phyloP scores from a whole-genome alignment of 352 stramenopile species.

The Saprolegnia parasitica region DNA sequence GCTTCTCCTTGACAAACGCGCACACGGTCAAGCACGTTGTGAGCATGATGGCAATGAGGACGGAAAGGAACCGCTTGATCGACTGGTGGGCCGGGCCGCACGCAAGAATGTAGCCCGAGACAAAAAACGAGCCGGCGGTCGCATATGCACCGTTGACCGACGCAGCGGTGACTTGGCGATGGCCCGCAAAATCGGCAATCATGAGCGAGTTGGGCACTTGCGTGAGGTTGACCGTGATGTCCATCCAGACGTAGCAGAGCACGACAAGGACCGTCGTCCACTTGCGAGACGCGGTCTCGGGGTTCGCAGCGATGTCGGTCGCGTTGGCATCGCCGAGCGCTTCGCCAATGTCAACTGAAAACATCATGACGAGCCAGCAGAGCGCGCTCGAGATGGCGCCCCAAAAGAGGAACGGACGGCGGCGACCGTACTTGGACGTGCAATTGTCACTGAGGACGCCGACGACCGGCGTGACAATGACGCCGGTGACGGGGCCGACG shows the following conservation, averaged over 20 bases:
- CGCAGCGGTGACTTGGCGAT: slow-evolving; percentile 55
- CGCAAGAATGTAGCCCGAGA: slow-evolving; percentile 65
- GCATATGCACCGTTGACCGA: slow-evolving; percentile 63
- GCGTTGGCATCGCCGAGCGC: slow-evolving; percentile 42
- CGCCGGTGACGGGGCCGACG: slow-evolving; percentile 60
- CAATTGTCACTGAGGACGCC: slow-evolving; percentile 62
- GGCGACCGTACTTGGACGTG: slow-evolving; percentile 47
- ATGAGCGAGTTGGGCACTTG: slow-evolving; percentile 65
- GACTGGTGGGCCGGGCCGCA: slow-evolving; percentile 62
- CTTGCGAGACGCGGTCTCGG: slow-evolving; percentile 32
- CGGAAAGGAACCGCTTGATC: slow-evolving; percentile 59
- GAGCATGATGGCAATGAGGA: slow-evolving; percentile 66
- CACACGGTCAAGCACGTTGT: slow-evolving; percentile 50
- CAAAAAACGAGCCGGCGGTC: slow-evolving; percentile 57
- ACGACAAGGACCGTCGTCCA: slow-evolving; percentile 58
- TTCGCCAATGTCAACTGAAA: slow-evolving; percentile 56
- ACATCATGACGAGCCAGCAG: slow-evolving; percentile 73
- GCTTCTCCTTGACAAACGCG: slow-evolving; percentile 47
- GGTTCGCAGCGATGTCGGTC: slow-evolving; percentile 27
- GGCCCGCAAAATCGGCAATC: slow-evolving; percentile 64
- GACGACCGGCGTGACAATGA: slow-evolving; percentile 61
- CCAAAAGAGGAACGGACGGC: slow-evolving; percentile 58
- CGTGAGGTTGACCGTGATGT: slow-evolving; percentile 71
- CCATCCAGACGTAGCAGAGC: slow-evolving; percentile 77
- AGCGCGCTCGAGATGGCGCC: slow-evolving; percentile 53